Conservation (phyloP, 2,329 filamentous ascomycete species). For the Scedosporium dehoogii region DNA sequence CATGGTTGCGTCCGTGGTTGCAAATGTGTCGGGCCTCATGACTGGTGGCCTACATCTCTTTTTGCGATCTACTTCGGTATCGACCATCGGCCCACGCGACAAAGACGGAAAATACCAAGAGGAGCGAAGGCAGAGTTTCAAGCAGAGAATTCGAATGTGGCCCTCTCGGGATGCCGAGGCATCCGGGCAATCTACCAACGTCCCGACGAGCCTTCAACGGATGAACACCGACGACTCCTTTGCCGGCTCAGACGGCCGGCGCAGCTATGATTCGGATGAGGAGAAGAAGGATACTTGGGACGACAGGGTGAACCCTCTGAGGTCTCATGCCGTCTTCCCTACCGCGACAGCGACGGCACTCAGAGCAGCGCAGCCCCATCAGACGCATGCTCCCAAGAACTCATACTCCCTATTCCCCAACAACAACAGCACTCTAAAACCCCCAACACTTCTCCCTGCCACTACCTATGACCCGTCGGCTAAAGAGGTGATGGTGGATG, state of each 20-base stretch:
- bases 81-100: conserved; percentile 40
- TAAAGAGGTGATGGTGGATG: not conserved
- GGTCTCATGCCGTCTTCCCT: conserved; percentile 21
- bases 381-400: conserved; percentile 22
- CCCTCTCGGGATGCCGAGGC: conserved; percentile 16
- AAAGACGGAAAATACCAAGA: conserved; percentile 24
- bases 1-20: conserved; percentile 55
- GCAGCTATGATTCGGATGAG: not conserved
- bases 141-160: conserved; percentile 36
- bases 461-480: conserved; percentile 31
- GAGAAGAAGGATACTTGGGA: conserved; percentile 5
- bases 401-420: conserved; percentile 31
- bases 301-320: conserved; percentile 19
- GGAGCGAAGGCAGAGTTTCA: conserved; percentile 32
- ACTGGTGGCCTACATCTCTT: conserved; percentile 58
- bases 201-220: conserved; percentile 11
- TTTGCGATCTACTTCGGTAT: conserved; percentile 51
- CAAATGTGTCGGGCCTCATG: conserved; percentile 56
- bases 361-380: conserved; percentile 8
- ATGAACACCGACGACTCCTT: conserved; percentile 25
- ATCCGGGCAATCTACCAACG: not conserved
- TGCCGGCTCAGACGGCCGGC: conserved; percentile 10
- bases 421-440: conserved; percentile 14
- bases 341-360: not conserved
- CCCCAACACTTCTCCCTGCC: conserved; percentile 32